A percentile compares a stretch with the other conserved stretches of the same genome.
Conservation (phyloP, 1,284 basidiomycete species). For the Austropuccinia psidii region DNA sequence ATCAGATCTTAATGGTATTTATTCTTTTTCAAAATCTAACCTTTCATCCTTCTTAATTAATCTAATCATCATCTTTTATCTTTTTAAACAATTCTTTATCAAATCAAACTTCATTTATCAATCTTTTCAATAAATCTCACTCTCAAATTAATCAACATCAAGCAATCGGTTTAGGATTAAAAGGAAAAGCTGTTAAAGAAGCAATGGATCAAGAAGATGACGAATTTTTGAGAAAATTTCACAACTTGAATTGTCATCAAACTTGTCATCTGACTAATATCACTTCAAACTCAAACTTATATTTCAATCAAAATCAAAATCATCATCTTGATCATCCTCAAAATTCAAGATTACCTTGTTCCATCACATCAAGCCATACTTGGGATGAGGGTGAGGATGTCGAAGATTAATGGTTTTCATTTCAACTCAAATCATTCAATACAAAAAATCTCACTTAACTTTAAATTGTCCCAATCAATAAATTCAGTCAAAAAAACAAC, state of each 20-base stretch:
- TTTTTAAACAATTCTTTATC: no score
- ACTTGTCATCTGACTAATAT: not conserved
- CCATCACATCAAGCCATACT: not conserved
- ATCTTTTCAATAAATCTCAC: not conserved
- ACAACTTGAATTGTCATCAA: not conserved
- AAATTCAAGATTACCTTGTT: not conserved
- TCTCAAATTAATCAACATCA: not conserved
- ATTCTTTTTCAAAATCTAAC: no score
- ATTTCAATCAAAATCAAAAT: not conserved
- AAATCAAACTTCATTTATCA: not conserved
- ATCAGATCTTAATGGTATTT: no score
- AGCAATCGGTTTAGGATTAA: constrained; percentile 11
- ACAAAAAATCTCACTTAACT: not conserved
- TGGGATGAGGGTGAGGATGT: constrained; percentile 35
- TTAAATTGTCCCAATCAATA: no score
- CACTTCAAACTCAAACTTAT: not conserved
- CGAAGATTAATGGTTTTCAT: constrained; percentile 9
- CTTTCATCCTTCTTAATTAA: no score
- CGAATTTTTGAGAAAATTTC: constrained; percentile 13
- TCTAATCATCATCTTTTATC: no score
- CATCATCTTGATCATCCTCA: not conserved
- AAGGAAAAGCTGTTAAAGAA: constrained; percentile 31
- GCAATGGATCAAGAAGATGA: constrained; percentile 34
- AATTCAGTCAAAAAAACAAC: no score
- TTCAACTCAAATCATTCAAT: not conserved